phyloP scores from a whole-genome alignment of 306 rosid genomes.

The Abrus precatorius region DNA sequence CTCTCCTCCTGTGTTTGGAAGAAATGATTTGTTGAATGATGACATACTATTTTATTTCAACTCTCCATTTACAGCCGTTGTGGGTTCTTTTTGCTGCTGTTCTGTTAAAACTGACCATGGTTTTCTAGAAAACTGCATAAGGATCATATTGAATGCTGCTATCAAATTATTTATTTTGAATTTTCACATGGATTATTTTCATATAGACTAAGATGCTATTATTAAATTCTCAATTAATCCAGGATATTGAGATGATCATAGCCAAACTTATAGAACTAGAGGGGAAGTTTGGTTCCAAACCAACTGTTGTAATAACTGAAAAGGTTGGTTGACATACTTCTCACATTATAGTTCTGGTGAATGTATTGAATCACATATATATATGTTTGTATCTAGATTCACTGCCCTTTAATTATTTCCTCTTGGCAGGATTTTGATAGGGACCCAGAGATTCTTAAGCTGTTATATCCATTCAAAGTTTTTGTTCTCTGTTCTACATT shows the following conservation, averaged over 20 bases:
- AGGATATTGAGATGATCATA: slow-evolving; percentile 75
- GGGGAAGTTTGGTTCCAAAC: slow-evolving; percentile 66
- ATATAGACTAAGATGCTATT: slow-evolving; percentile 25
- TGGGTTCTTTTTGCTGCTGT: not conserved
- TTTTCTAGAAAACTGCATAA: slow-evolving; percentile 1
- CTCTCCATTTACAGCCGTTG: slow-evolving; percentile 17
- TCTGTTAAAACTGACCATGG: slow-evolving; percentile 19
- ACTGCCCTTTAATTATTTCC: slow-evolving; percentile 5
- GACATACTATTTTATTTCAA: slow-evolving; percentile 28
- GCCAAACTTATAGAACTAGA: slow-evolving; percentile 66
- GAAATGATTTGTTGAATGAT: slow-evolving; percentile 22
- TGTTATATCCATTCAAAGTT: slow-evolving; percentile 65
- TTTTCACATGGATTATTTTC: slow-evolving; percentile 13
- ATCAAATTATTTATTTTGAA: slow-evolving; percentile 2
- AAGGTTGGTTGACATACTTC: slow-evolving; percentile 64
- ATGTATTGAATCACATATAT: slow-evolving; percentile 7
- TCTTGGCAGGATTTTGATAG: slow-evolving; percentile 86
- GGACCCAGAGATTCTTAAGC: slow-evolving; percentile 69
- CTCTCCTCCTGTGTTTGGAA: slow-evolving; percentile 34
- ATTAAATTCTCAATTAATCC: slow-evolving; percentile 18
- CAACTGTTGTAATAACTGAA: slow-evolving; percentile 78
- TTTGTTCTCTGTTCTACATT: slow-evolving; percentile 70
- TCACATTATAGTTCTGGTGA: not conserved
- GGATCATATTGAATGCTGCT: slow-evolving; percentile 22
- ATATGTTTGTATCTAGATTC: not conserved